Evolutionary conservation across 179 eudicot species (phyloP).

Genomic region (Vitellaria paradoxa): DNA sequence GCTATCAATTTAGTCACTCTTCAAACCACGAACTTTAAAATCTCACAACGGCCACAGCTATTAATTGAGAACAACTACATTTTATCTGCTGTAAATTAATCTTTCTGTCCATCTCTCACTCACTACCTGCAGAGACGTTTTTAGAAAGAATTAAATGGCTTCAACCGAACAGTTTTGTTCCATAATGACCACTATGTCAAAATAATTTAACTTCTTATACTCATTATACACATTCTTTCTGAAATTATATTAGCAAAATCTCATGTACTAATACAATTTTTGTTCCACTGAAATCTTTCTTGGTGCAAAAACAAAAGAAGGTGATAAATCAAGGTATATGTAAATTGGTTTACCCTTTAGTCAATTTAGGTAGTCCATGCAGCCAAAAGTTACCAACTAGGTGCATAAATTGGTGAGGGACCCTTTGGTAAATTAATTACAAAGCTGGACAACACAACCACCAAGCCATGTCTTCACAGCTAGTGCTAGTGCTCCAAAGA

Average conservation of each 20-base stretch:
- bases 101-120: not conserved
- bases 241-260: not conserved
- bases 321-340: not conserved
- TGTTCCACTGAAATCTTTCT: not conserved
- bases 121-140: too few relatives aligned
- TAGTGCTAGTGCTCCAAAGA: not conserved
- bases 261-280: not conserved
- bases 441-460: not conserved
- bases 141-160: too few relatives aligned
- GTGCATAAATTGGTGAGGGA: not conserved
- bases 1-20: conserved; percentile 17
- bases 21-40: conserved; percentile 22
- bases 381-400: not conserved
- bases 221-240: too few relatives aligned
- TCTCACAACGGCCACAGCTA: conserved; percentile 21
- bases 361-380: too few relatives aligned
- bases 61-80: not conserved
- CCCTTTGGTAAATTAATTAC: not conserved
- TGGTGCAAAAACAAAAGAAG: not conserved
- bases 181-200: too few relatives aligned
- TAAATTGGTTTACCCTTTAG: too few relatives aligned
- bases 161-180: too few relatives aligned
- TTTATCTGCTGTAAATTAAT: not conserved
- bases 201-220: too few relatives aligned
- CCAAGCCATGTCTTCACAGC: not conserved